These are phyloP conservation scores for Parmelia sp. DNA, from an alignment of 495 filamentous ascomycete species.

Conservation along the genomic window DNA sequence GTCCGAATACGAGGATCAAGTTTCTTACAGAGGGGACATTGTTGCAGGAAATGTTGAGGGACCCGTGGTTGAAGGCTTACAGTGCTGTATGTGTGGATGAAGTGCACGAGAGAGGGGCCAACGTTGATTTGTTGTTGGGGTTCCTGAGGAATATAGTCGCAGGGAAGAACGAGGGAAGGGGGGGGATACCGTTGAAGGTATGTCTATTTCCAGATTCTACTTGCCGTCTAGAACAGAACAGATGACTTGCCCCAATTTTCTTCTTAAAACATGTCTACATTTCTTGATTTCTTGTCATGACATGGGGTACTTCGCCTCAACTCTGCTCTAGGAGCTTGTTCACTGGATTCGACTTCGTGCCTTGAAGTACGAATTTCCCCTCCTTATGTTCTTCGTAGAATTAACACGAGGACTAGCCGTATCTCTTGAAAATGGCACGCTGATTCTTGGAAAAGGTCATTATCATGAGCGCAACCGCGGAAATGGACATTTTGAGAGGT, in stretches of 20 bases:
- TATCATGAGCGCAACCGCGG: conserved; percentile 94
- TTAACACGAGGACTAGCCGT: background rate
- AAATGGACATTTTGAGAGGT: conserved; percentile 65
- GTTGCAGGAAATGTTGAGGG: conserved; percentile 84
- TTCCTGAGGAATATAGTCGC: conserved; percentile 72
- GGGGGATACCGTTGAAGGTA: conserved; percentile 64
- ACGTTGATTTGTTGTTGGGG: conserved; percentile 83
- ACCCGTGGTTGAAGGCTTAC: conserved; percentile 76
- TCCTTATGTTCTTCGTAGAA: background rate
- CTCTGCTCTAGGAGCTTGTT: too few relatives aligned
- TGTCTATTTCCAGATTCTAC: background rate
- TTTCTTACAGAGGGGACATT: conserved; percentile 97
- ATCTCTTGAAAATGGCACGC: background rate
- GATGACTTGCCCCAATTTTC: too few relatives aligned
- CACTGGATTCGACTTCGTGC: background rate
- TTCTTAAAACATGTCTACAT: background rate
- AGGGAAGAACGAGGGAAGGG: conserved; percentile 51
- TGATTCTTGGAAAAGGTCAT: conserved; percentile 43
- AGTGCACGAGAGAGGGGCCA: conserved; percentile 94
- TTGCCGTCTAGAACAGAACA: too few relatives aligned
- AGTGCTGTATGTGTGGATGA: conserved; percentile 91
- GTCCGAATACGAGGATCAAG: conserved; percentile 73
- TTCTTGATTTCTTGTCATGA: background rate
- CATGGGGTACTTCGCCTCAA: background rate
- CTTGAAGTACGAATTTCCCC: background rate